Evolutionary conservation across 306 rosid genomes (phyloP).

Genomic region (Amphicarpaea edgeworthii): DNA sequence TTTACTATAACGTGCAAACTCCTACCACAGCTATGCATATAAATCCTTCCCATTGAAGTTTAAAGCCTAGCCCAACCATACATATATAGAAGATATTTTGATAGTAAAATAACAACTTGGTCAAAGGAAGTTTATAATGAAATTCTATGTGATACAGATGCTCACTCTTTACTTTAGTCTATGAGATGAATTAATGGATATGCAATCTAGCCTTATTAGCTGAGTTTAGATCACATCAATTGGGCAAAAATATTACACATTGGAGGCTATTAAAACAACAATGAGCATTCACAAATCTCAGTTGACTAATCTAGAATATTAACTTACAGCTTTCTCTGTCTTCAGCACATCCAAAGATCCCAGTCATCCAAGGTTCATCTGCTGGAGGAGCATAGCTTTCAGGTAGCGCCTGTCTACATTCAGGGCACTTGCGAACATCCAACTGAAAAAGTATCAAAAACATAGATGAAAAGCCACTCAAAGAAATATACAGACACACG

Average conservation of each 20-base stretch:
- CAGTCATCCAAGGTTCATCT: constrained; percentile 98
- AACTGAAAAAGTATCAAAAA: constrained; percentile 56
- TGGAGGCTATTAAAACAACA: constrained; percentile 29
- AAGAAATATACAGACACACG: not conserved
- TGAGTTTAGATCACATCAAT: constrained; percentile 1
- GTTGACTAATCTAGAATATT: constrained; percentile 26
- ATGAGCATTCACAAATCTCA: not conserved
- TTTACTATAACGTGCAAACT: constrained; percentile 2
- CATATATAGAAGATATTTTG: constrained; percentile 31
- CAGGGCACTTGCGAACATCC: constrained; percentile 78
- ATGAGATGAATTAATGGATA: constrained; percentile 14
- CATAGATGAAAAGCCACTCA: not conserved
- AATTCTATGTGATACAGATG: not conserved
- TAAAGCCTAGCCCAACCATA: not conserved
- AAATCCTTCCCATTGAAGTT: constrained; percentile 16
- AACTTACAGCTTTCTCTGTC: constrained; percentile 93
- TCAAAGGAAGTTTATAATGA: constrained; percentile 5
- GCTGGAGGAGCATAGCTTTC: constrained; percentile 93
- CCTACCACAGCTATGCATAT: not conserved
- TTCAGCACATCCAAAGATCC: constrained; percentile 87
- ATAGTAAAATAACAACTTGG: constrained; percentile 15
- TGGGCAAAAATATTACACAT: not conserved
- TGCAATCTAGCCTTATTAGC: constrained; percentile 3
- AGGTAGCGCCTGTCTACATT: constrained; percentile 93
- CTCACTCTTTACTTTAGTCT: constrained; percentile 1